Base-by-base conservation (phyloP, 495 filamentous ascomycete genomes). In the Daldinia childiae region DNA sequence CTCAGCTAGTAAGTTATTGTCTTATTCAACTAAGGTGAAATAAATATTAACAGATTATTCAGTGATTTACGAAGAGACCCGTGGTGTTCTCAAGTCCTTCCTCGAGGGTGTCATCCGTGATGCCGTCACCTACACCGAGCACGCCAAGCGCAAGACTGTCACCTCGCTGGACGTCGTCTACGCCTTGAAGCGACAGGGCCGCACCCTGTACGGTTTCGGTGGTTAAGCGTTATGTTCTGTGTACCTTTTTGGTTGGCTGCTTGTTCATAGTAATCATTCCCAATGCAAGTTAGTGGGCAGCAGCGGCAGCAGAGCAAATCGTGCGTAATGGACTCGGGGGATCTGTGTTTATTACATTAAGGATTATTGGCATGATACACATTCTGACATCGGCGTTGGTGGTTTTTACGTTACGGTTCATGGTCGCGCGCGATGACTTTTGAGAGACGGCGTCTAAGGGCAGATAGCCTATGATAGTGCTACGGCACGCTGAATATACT, bases 61-160 rank as follows among this genome's bases (percentile, higher is more conserved):
- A 86, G 95, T 90, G 88, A 90, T 99, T 91, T 99, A 99, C 90
- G 96, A 99, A 83, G 96, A 99, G 90, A 99, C 96, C 77, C 96
- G 96, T 81, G 94, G 95, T 90, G 96, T 99, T 76, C 92, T 99
- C 79, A 99, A 99, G 93, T 96, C 95, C 86, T 99, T 99, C 94
- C 94, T 99, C 79, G 96, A 99, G 87, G 94, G 95, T 87, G 96
- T 99, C 86, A 99, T 99, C 83, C 93, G 93, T 85, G 95, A 97
- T 73, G 95, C 95, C 67, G 95, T 98, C 87, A 97, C 95, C 77
- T 99, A 97, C 87, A 97, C 93, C 57, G 94, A 97, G 84, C 92
- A 96, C 86, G 93, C 93, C 81, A 96, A 96, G 89, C 92, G 94
- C 82, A 97, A 97, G 92, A 97, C 94, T 39, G 94, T 97, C 83